phyloP scores from a whole-genome alignment of 257 asterid species.

The Penstemon barbatus region DNA sequence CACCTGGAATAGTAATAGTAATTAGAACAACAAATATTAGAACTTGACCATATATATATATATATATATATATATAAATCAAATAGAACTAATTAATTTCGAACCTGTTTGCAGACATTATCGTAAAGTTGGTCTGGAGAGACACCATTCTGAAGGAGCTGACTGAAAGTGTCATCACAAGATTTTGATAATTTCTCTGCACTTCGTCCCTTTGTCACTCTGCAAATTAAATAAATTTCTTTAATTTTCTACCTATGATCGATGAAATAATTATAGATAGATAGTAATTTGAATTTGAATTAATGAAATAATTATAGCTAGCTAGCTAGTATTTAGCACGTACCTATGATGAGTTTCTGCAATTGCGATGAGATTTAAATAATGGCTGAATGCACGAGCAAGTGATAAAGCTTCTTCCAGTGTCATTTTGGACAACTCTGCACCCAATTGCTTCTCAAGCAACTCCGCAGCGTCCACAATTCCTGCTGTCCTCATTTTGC shows the following conservation, averaged over 20 bases:
- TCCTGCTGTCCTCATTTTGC: slow-evolving; percentile 83
- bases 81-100: background rate
- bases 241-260: background rate
- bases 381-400: slow-evolving; percentile 91
- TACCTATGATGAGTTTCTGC: slow-evolving; percentile 98
- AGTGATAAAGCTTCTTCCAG: slow-evolving; percentile 88
- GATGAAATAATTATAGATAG: too few species aligned
- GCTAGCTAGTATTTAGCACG: background rate
- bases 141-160: slow-evolving; percentile 77
- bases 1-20: slow-evolving; percentile 41
- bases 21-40: background rate
- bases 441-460: slow-evolving; percentile 83
- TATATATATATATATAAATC: background rate
- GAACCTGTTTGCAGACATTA: slow-evolving; percentile 91
- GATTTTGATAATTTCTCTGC: slow-evolving; percentile 66
- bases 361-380: slow-evolving; percentile 81
- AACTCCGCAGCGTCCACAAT: slow-evolving; percentile 90
- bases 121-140: slow-evolving; percentile 79
- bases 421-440: slow-evolving; percentile 81
- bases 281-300: too few species aligned
- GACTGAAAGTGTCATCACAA: slow-evolving; percentile 83
- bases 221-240: slow-evolving; percentile 35
- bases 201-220: slow-evolving; percentile 73
- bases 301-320: background rate
- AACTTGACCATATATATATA: background rate